Evolutionary conservation across 352 stramenopile species (phyloP).

Genomic region (Plasmopara halstedii): DNA sequence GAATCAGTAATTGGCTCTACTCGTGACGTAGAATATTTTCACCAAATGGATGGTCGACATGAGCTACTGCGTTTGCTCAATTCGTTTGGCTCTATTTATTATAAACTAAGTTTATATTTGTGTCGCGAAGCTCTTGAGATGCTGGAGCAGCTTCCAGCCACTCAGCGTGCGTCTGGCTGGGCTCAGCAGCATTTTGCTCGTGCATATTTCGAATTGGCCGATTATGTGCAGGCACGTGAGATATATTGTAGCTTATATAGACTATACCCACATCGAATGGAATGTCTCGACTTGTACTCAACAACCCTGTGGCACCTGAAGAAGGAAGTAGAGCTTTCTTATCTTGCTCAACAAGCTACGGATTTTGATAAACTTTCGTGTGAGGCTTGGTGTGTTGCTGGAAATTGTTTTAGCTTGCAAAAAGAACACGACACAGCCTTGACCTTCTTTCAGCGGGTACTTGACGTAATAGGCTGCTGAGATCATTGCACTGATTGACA

Average conservation of each 20-base stretch:
- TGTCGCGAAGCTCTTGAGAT: conserved; percentile 85
- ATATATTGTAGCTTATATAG: conserved; percentile 87
- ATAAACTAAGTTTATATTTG: conserved; percentile 64
- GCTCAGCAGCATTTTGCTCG: conserved; percentile 90
- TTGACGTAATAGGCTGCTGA: not conserved
- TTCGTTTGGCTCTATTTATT: conserved; percentile 70
- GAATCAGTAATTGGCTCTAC: conserved; percentile 6
- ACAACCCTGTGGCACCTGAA: conserved; percentile 97
- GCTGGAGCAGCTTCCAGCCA: conserved; percentile 72
- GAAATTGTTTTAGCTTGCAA: conserved; percentile 97
- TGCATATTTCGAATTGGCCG: conserved; percentile 93
- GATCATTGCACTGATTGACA: conserved; percentile 1
- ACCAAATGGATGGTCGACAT: conserved; percentile 17
- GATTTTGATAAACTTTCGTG: conserved; percentile 91
- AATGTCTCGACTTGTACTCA: conserved; percentile 92
- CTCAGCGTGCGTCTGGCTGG: conserved; percentile 90
- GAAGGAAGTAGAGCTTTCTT: conserved; percentile 95
- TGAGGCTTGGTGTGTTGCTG: conserved; percentile 94
- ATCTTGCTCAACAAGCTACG: conserved; percentile 90
- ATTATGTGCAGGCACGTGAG: conserved; percentile 89
- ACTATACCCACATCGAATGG: conserved; percentile 89
- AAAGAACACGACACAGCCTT: conserved; percentile 97
- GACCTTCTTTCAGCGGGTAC: conserved; percentile 91
- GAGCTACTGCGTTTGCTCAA: conserved; percentile 47
- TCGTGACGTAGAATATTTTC: conserved; percentile 2